Base-by-base conservation (phyloP, 495 filamentous ascomycete genomes). In the Trichoderma reesei region DNA sequence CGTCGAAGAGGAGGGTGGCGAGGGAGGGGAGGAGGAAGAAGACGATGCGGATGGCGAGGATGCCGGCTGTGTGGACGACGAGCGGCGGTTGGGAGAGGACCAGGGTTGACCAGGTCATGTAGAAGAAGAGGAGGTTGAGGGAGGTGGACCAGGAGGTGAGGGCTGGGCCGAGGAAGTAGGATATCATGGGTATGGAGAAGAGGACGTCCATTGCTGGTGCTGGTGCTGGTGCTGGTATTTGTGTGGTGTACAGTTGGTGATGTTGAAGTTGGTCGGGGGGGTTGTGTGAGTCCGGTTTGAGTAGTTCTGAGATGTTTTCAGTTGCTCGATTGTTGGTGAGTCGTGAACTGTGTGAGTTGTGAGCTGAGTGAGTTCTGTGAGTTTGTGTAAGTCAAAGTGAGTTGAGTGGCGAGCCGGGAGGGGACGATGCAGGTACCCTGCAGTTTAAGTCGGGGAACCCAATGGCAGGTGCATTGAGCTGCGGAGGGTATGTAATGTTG, bases 81-180 rank as follows among this genome's bases (percentile, higher is more conserved):
- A 94, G 77, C 0, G 90, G 86, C 0, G 86, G 75, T 67, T 95
- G 88, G 41, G 87, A 88, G 18, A 91, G 76, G 3, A 94, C 83
- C 10, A 97, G 81, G 0, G 90, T 93, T 8, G 85, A 84, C 92
- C 92, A 96, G 72, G 90, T 93, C 73, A 86, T 84, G 73, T 91
- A 93, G 76, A 97, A 96, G 76, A 96, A 93, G 59, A 96, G 72
- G 18, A 96, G 70, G 71, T 96, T 96, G 64, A 96, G 77, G 13
- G 84, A 90, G 3, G 91, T 92, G 56, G 85, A 86, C 75, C 87
- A 92, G 10, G 83, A 83, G n/a, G 78, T 79, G 36, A 82, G 65
- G 20, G 77, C 72, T 7, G 79, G 76, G 20, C 78, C 71, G 63
- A 78, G 73, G 83, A 85, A 72, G 86, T 81, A 79, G 82, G 86